These are phyloP conservation scores for Fusarium pilosicola DNA, from an alignment of 2,329 filamentous ascomycete genomes.

Conservation along the genomic window DNA sequence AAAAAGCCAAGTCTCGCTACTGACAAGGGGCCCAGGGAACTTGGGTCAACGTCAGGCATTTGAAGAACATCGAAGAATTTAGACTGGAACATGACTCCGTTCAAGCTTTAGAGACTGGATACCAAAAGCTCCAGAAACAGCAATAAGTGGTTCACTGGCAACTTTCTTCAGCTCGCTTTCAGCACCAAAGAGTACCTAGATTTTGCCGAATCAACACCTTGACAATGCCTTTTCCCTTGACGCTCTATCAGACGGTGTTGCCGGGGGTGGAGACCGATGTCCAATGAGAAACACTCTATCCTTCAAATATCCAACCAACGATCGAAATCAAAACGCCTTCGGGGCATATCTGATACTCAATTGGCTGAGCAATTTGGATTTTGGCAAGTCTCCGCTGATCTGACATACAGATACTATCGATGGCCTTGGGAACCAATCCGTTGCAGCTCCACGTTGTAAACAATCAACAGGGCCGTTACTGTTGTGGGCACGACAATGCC, in stretches of 20 bases:
- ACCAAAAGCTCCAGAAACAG: slow-evolving; percentile 13
- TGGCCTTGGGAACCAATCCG: slow-evolving; percentile 9
- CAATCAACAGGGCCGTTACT: slow-evolving; percentile 13
- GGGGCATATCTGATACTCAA: slow-evolving; percentile 1
- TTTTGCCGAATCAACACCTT: neutral
- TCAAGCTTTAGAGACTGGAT: slow-evolving; percentile 33
- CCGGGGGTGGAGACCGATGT: neutral
- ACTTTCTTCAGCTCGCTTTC: slow-evolving; percentile 13
- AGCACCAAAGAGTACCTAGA: slow-evolving; percentile 2
- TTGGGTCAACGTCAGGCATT: slow-evolving; percentile 31
- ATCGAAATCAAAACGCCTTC: slow-evolving; percentile 8
- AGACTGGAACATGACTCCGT: slow-evolving; percentile 18
- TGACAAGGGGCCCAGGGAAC: slow-evolving; percentile 21
- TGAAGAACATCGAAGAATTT: slow-evolving; percentile 20
- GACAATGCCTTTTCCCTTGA: slow-evolving; percentile 4
- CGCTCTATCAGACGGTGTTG: slow-evolving; percentile 28
- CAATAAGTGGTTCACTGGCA: slow-evolving; percentile 16
- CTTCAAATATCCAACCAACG: slow-evolving; percentile 25
- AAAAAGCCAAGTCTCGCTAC: slow-evolving; percentile 30
- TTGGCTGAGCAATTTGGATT: slow-evolving; percentile 14
- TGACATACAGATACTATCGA: slow-evolving; percentile 24
- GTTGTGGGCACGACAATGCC: neutral
- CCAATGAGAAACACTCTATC: slow-evolving; percentile 16
- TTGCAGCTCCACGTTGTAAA: slow-evolving; percentile 20
- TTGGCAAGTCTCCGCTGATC: slow-evolving; percentile 28